Base-by-base conservation (phyloP, 2,329 filamentous ascomycete genomes). In the Cordyceps militaris region DNA sequence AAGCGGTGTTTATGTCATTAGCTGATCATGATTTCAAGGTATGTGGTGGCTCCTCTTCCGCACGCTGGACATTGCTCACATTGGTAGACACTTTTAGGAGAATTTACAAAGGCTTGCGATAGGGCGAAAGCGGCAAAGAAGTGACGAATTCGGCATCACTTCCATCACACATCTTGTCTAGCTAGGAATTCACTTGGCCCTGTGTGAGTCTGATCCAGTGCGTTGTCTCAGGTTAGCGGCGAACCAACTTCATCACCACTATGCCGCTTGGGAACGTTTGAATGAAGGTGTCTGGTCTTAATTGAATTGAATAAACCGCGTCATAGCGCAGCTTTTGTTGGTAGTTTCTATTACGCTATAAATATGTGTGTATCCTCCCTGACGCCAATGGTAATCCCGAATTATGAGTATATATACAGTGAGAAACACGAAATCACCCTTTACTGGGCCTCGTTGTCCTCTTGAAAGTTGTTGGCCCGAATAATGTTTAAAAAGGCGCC, bases 401-500 rank as follows among this genome's bases (percentile, higher is more conserved):
- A 16, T 43, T 23, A 43, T 21, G n/a, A 40, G 6, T 42, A 43
- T 24, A 43, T 23, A 43, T 43, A 43, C 11, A 23, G 11, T 5
- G 4, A 42, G n/a, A 40, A 10, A 40, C n/a, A n/a, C 38, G 10
- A 4, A 8, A 11, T 13, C 5, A n/a, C n/a, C 34, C 14, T 16
- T 5, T 10, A 42, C 38, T n/a, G n/a, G 38, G 38, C 8, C 16
- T 42, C 9, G 14, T 24, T 14, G 8, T 57, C 64, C 46, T 66
- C 63, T 32, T 60, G 53, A 3, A 64, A 56, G 40, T 82, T 76
- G 65, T 85, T 82, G 67, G 84, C 81, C 52, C 79, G 80, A 1
- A 89, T 83, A 61, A 89, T 86, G 21, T 76, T 79, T 64, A 89
- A 72, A 69, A 89, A 89, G 0, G 89, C 85, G 60, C 86, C 82